These are phyloP conservation scores for Beauveria pseudobassiana DNA, from an alignment of 2,329 filamentous ascomycete species.

Conservation along the genomic window DNA sequence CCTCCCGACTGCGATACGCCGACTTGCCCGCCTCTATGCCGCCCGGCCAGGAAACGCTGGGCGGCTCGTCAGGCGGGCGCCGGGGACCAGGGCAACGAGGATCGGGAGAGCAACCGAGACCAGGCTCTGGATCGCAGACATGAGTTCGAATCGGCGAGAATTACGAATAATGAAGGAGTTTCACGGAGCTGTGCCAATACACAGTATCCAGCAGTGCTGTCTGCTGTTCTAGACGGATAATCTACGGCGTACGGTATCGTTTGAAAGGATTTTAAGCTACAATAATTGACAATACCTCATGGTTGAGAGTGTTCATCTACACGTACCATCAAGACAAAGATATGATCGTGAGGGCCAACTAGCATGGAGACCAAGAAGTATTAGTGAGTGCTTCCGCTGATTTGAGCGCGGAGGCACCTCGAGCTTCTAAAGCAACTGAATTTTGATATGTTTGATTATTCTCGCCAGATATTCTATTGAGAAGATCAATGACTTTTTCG, in stretches of 20 bases:
- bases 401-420: too few relatives aligned
- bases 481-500: background rate
- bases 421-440: too few relatives aligned
- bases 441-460: too few relatives aligned
- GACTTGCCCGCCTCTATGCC: slow-evolving; percentile 1
- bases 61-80: background rate
- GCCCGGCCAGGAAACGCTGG: background rate
- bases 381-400: too few relatives aligned
- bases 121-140: background rate
- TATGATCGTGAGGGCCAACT: too few relatives aligned
- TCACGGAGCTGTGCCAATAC: background rate
- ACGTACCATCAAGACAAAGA: too few relatives aligned
- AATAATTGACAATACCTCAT: too few relatives aligned
- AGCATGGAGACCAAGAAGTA: too few relatives aligned
- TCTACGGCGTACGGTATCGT: background rate
- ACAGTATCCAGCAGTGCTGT: background rate
- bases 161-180: background rate
- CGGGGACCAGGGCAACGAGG: background rate
- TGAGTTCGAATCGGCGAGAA: too few relatives aligned
- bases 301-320: too few relatives aligned
- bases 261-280: too few relatives aligned
- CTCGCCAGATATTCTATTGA: too few relatives aligned
- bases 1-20: slow-evolving; percentile 4
- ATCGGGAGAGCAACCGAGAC: background rate
- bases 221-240: background rate